A percentile compares a stretch with the other conserved stretches of the same genome.
These are phyloP conservation scores for Heracleum sosnowskyi DNA, from an alignment of 129 eudicot species.

Conservation along the genomic window DNA sequence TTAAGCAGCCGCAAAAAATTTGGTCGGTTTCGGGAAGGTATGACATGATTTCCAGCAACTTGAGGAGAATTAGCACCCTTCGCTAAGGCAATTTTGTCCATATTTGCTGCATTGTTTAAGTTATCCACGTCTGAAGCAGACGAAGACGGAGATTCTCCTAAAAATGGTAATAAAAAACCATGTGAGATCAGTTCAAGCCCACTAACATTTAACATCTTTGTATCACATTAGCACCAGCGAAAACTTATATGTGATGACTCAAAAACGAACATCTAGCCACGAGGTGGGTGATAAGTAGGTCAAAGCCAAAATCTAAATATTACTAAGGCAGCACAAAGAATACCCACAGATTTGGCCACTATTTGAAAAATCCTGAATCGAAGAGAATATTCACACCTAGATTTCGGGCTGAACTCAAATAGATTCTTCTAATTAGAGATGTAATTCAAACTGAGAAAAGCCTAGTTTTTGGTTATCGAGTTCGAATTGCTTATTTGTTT, in stretches of 20 bases:
- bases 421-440: neutral
- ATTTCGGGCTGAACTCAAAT: neutral
- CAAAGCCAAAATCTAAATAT: neutral
- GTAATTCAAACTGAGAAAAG: neutral
- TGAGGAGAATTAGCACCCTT: conserved; percentile 72
- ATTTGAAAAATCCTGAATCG: neutral
- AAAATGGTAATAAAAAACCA: conserved; percentile 7
- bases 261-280: neutral
- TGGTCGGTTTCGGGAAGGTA: conserved; percentile 58
- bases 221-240: neutral
- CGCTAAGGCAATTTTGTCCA: conserved; percentile 47
- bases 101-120: conserved; percentile 49
- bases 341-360: neutral
- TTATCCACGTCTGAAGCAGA: conserved; percentile 97
- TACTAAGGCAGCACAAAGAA: neutral
- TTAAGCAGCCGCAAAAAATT: conserved; percentile 50
- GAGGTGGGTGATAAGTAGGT: neutral
- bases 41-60: conserved; percentile 65
- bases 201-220: neutral
- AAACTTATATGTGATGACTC: neutral
- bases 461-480: neutral
- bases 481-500: neutral
- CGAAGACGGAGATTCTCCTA: conserved; percentile 95
- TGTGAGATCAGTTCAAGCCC: neutral
- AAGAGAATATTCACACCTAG: neutral